Evolutionary conservation across 164 flowering plant genomes (phyloP), one percentile per base, ranked within the genome.

Genomic region (Euptelea pleiosperma): DNA sequence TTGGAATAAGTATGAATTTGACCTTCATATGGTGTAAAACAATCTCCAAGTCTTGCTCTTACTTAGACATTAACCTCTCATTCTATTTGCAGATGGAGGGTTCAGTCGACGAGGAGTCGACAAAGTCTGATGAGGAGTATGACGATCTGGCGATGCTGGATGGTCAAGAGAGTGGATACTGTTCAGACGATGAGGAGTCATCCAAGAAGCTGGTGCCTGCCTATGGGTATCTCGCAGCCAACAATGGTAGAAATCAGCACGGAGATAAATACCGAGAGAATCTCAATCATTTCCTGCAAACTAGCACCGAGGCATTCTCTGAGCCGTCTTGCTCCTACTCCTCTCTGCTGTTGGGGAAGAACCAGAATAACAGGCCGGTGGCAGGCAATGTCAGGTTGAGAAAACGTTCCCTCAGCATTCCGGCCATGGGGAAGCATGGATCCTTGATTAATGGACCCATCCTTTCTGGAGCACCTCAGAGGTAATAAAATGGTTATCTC

Each of bases 91-190:
- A 92, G 98, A 66, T 79, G 63, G 84, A 87, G 39, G 99, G 99
- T 10, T 93, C 99, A 8, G 96, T 93, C 43, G 99, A 93, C 45
- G 99, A 93, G 63, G 91, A 74, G 66, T 90, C 91, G 0, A 85
- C 89, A 3, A 87, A 85, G 70, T 86, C 99, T 0, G 96, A 93
- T 64, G 99, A 93, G 70, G 99, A 93, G 78, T 93, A 86, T 36
- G 96, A 86, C 46, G 99, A 93, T 76, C 82, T 93, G 37, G 99
- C 97, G 19, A 88, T 92, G 93, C 80, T 64, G 45, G 95, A 92
- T 62, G 73, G 69, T 24, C 78, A 57, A 66, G 91, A 85, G 52
- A 79, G 64, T 55, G 96, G 87, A 2, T 82, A 84, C 64, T 77
- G 78, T 78, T 69, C 83, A 8, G 97, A 77, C 34, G 78, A 77